A percentile compares a stretch with the other conserved stretches of the same genome.
Conservation (phyloP, 176 grass and related monocot genomes). For the Otatea glauca region DNA sequence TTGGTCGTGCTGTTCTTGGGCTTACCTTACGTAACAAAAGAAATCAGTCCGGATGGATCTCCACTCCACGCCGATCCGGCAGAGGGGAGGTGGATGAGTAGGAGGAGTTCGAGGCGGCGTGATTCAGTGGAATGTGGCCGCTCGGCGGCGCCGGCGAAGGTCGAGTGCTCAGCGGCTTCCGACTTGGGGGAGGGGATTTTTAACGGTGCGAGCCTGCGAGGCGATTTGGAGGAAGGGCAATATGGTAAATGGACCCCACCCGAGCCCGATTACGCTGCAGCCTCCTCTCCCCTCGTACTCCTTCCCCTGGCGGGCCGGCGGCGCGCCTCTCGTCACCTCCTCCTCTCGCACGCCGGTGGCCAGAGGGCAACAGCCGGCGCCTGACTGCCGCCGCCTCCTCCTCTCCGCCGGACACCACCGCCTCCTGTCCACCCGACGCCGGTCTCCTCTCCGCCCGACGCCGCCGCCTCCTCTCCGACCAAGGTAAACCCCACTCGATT, state of each 20-base stretch:
- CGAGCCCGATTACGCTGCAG: too few species aligned
- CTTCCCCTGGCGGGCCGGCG: too few species aligned
- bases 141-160: conserved; percentile 8
- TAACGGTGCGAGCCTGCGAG: background rate
- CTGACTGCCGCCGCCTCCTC: too few species aligned
- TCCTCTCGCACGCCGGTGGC: too few species aligned
- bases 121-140: background rate
- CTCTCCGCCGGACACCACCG: too few species aligned
- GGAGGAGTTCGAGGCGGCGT: background rate
- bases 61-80: background rate
- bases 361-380: too few species aligned
- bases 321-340: too few species aligned
- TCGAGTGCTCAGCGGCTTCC: background rate
- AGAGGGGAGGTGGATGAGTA: background rate
- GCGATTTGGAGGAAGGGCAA: background rate
- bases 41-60: background rate
- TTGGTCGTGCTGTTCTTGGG: background rate
- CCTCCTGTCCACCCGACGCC: too few species aligned
- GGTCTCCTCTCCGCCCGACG: too few species aligned
- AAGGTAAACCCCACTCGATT: too few species aligned
- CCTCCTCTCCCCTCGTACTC: too few species aligned
- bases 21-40: background rate
- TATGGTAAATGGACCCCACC: background rate
- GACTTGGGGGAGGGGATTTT: conserved; percentile 18
- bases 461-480: too few species aligned